phyloP scores from a whole-genome alignment of 257 asterid species.

The Catharanthus roseus region DNA sequence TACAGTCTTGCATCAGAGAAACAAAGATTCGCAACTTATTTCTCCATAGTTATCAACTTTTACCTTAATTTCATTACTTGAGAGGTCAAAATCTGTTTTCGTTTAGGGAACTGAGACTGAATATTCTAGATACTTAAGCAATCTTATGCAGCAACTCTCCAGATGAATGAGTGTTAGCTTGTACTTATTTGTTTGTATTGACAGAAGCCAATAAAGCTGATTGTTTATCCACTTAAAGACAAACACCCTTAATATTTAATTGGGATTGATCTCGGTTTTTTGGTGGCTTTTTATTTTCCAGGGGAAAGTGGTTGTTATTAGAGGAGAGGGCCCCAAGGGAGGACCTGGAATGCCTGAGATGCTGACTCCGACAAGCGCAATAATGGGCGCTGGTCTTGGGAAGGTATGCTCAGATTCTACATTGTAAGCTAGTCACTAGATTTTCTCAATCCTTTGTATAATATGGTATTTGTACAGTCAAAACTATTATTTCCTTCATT shows the following conservation, averaged over 20 bases:
- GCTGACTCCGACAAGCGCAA: conserved; percentile 99
- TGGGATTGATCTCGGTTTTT: neutral
- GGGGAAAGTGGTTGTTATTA: conserved; percentile 92
- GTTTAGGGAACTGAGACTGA: neutral
- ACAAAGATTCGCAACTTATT: neutral
- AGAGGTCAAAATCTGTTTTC: neutral
- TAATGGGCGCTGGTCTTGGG: conserved; percentile 99
- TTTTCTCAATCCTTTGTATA: neutral
- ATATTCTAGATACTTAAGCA: neutral
- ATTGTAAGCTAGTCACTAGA: neutral
- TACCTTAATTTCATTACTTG: neutral
- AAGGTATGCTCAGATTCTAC: conserved; percentile 43
- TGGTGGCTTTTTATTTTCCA: conserved; percentile 17
- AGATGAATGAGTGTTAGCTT: neutral
- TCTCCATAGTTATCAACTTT: neutral
- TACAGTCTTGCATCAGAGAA: neutral
- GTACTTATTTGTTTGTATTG: neutral
- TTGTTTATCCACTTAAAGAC: neutral
- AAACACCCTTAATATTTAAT: neutral
- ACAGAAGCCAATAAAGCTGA: neutral
- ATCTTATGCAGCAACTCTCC: neutral
- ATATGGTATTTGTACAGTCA: neutral
- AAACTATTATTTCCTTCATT: neutral
- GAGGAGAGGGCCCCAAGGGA: conserved; percentile 99
- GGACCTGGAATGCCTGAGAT: conserved; percentile 99